Base-by-base conservation (phyloP, 139 green algal species). In the Pleodorina starrii region DNA sequence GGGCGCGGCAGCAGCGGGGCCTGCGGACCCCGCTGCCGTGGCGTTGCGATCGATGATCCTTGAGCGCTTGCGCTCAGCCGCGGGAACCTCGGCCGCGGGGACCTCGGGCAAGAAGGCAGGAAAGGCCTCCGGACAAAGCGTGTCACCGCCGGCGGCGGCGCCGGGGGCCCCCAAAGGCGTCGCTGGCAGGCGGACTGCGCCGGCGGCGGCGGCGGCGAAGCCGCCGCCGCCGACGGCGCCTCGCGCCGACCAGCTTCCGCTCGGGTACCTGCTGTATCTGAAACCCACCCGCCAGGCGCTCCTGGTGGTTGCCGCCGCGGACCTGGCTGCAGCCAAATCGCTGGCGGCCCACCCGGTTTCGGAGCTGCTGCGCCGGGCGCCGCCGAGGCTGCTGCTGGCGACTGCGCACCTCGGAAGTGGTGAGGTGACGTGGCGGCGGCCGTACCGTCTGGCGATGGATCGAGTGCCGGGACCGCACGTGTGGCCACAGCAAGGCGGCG, bases 381-480 rank as follows among this genome's bases (percentile, higher is more conserved):
- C 48, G 69, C 36, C 84, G 69, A 69, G 50, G 48, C 84, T 54
- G 48, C n/a, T 94, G 59, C 43, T 90, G 27, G 73, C 74, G 7
- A 72, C 92, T 17, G 57, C 88, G 42, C 92, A 96, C 76, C 27
- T 95, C 69, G 85, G 35, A 19, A 2, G 81, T 5, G 23, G 75
- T n/a, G 32, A 38, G 5, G 46, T 93, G 43, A 75, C 77, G 27
- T 60, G 40, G 48, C 81, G 42, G 1, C 6, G 36, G 2, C 23
- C 46, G 21, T 91, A 93, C 60, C 75, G 63, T 12, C 54, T 7
- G 1, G 7, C 4, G 0, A 91, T 88, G 91, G 44, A n/a, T n/a
- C n/a, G n/a, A n/a, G n/a, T 95, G 72, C 85, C 91, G 27, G 89
- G 86, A 27, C 74, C 90, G 46, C 90, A 94, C 83, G 54, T 95